Conservation (phyloP, 257 asterid species). For the Nicotiana noctiflora region DNA sequence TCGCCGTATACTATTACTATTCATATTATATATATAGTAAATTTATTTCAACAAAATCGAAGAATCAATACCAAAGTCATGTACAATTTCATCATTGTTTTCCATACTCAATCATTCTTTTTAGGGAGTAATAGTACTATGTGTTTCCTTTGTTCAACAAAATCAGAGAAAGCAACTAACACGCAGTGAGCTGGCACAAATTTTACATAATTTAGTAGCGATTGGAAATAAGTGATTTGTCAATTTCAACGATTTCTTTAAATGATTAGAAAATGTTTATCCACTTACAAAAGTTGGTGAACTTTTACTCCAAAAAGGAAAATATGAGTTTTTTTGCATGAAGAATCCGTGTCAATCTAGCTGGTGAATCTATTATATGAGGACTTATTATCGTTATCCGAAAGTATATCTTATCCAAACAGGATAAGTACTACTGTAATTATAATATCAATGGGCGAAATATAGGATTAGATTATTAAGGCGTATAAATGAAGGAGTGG, state of each 20-base stretch:
- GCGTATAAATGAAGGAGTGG: not conserved
- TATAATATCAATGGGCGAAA: not conserved
- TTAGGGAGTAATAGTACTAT: not conserved
- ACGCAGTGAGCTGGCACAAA: not conserved
- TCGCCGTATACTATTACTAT: too few relatives aligned
- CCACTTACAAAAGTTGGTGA: not conserved
- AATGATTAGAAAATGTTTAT: not conserved
- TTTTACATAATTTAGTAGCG: not conserved
- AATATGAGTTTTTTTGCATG: not conserved
- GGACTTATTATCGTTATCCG: not conserved
- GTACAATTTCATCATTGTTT: too few relatives aligned
- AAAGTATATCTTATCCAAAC: not conserved
- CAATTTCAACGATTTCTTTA: not conserved
- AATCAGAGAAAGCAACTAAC: not conserved
- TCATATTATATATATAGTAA: not conserved
- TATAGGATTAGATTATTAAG: not conserved
- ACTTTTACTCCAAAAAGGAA: not conserved
- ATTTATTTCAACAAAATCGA: not conserved
- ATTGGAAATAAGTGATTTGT: not conserved
- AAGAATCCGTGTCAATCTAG: not conserved
- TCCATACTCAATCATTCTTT: not conserved
- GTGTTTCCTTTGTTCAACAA: not conserved
- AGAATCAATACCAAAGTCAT: not conserved
- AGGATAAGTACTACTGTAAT: not conserved
- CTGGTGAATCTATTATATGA: not conserved